Evolutionary conservation across 148 eudicot species (phyloP).

Genomic region (Arctostaphylos glauca): DNA sequence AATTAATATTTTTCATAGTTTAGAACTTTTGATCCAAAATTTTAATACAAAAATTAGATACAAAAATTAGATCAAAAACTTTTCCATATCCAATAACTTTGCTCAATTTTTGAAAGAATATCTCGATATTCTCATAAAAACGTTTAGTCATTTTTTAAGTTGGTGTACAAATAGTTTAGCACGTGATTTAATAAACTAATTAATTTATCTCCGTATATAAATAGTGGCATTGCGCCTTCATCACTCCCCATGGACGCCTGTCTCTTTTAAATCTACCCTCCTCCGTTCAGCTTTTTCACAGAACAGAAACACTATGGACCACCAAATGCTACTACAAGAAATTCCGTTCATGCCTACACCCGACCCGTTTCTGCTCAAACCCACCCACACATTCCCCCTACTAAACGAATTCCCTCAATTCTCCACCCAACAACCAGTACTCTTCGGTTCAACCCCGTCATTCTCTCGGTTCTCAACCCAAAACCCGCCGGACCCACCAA

Average conservation of each 20-base stretch:
- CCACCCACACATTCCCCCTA: not conserved
- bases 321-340: not conserved
- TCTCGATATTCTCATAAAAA: too few relatives aligned
- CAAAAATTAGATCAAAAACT: too few relatives aligned
- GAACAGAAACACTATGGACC: not conserved
- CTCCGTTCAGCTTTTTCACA: not conserved
- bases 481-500: constrained; percentile 9
- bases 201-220: not conserved
- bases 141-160: too few relatives aligned
- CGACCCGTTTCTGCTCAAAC: constrained; percentile 12
- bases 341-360: constrained; percentile 10
- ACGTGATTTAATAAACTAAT: too few relatives aligned
- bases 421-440: not conserved
- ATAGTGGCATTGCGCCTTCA: not conserved
- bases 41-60: too few relatives aligned
- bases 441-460: not conserved
- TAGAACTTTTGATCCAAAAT: too few relatives aligned
- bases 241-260: not conserved
- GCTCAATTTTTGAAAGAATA: too few relatives aligned
- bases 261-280: not conserved
- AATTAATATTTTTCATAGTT: too few relatives aligned
- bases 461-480: not conserved
- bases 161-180: too few relatives aligned
- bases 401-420: constrained; percentile 2
- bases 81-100: too few relatives aligned